A percentile compares a stretch with the other conserved stretches of the same genome.
phyloP scores from a whole-genome alignment of 2,329 filamentous ascomycete genomes.

The Ramularia endophylla region DNA sequence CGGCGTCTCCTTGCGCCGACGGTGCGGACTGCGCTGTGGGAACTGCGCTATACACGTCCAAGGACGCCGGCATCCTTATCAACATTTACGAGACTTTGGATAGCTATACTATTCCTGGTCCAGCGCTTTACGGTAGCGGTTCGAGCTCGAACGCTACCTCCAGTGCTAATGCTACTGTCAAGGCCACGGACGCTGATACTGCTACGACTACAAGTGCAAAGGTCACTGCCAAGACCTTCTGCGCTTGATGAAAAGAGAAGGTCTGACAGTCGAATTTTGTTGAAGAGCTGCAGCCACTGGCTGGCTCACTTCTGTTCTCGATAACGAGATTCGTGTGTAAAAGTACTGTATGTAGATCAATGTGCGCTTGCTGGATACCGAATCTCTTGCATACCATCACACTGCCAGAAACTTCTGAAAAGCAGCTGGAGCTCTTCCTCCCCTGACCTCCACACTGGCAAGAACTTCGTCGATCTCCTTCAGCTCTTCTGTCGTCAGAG shows the following conservation, averaged over 20 bases:
- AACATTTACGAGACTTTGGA: constrained; percentile 51
- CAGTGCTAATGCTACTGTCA: no score
- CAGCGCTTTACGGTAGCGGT: constrained; percentile 23
- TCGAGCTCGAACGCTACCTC: background rate
- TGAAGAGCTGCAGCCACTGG: no score
- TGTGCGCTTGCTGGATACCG: no score
- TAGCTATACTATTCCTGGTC: constrained; percentile 49
- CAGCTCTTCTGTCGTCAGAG: constrained; percentile 40
- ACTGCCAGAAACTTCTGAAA: constrained; percentile 8
- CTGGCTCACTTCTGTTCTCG: no score
- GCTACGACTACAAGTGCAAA: no score
- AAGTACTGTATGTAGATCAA: no score
- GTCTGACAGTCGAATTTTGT: no score
- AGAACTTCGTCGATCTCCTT: constrained; percentile 47
- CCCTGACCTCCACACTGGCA: constrained; percentile 39
- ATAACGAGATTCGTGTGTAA: no score
- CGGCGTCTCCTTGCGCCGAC: constrained; percentile 27
- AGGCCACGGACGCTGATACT: no score
- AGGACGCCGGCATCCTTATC: constrained; percentile 54
- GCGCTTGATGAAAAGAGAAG: no score
- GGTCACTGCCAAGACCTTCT: no score
- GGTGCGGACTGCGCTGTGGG: constrained; percentile 43
- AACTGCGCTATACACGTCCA: constrained; percentile 51
- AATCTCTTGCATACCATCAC: no score
- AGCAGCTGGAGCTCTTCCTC: constrained; percentile 14